Conservation (phyloP, 805 yeast species). For the Ogataea sp. region DNA sequence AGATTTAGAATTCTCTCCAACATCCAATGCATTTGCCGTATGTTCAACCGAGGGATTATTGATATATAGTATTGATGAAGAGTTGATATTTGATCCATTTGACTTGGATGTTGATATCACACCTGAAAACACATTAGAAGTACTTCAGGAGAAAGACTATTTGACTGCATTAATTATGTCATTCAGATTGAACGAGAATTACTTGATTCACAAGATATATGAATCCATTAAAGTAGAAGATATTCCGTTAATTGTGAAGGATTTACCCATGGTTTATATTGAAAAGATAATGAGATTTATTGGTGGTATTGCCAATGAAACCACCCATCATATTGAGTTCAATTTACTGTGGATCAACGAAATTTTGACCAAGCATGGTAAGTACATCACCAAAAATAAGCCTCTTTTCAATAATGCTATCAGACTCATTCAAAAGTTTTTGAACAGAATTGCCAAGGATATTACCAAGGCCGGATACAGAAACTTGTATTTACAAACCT, state of each 20-base stretch:
- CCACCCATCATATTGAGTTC: slow-evolving; percentile 86
- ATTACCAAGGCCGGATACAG: slow-evolving; percentile 46
- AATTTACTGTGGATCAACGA: slow-evolving; percentile 73
- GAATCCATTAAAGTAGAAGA: slow-evolving; percentile 69
- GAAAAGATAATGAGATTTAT: slow-evolving; percentile 60
- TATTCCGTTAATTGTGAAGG: slow-evolving; percentile 56
- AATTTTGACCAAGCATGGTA: slow-evolving; percentile 67
- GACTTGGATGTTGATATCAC: slow-evolving; percentile 92
- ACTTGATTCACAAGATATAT: slow-evolving; percentile 63
- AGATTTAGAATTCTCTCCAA: slow-evolving; percentile 76
- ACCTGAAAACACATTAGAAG: slow-evolving; percentile 61
- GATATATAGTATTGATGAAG: slow-evolving; percentile 71
- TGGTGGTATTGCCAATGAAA: slow-evolving; percentile 56
- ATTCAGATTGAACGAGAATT: slow-evolving; percentile 79
- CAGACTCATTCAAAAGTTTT: slow-evolving; percentile 67
- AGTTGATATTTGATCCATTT: slow-evolving; percentile 81
- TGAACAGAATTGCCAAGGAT: slow-evolving; percentile 68
- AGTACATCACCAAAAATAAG: slow-evolving; percentile 54
- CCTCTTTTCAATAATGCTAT: slow-evolving; percentile 55
- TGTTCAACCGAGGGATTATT: slow-evolving; percentile 92
- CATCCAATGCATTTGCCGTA: slow-evolving; percentile 85
- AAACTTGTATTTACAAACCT: slow-evolving; percentile 47
- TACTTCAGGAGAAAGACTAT: slow-evolving; percentile 52
- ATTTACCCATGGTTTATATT: slow-evolving; percentile 71
- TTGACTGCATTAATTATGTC: slow-evolving; percentile 85